These are phyloP conservation scores for Microascus cirrosus DNA, from an alignment of 2,329 filamentous ascomycete species.

Conservation along the genomic window DNA sequence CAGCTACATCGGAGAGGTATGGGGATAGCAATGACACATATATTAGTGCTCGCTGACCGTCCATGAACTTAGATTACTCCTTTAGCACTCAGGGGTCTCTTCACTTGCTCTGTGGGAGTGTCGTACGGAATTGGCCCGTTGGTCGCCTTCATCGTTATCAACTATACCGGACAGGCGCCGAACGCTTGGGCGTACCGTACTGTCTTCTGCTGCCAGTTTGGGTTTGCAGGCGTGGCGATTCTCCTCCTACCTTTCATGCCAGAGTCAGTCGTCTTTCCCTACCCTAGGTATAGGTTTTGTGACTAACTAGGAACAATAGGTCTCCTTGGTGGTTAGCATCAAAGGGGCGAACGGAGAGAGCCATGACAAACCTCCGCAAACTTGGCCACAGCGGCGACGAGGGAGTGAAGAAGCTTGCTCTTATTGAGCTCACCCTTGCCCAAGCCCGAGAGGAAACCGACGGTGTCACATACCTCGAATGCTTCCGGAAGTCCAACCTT, in stretches of 20 bases:
- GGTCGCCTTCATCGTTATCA: conserved; percentile 18
- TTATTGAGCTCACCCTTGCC: conserved; percentile 15
- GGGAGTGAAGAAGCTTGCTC: conserved; percentile 8
- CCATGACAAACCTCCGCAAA: conserved; percentile 20
- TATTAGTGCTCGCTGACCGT: background rate
- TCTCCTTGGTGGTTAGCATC: conserved; percentile 24
- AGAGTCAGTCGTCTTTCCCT: background rate
- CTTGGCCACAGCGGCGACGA: conserved; percentile 14
- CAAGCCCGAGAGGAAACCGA: conserved; percentile 21
- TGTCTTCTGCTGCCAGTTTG: conserved; percentile 18
- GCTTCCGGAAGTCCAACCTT: conserved; percentile 21
- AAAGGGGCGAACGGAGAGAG: conserved; percentile 20
- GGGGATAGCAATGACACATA: conserved; percentile 10
- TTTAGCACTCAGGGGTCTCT: conserved; percentile 15
- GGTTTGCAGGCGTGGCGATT: conserved; percentile 18
- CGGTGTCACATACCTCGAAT: conserved; percentile 25
- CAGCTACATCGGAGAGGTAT: conserved; percentile 15
- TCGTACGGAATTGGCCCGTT: conserved; percentile 20
- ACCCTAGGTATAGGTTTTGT: background rate
- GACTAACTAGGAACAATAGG: background rate
- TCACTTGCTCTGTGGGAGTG: conserved; percentile 17
- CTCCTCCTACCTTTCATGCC: conserved; percentile 14
- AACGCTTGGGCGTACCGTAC: conserved; percentile 21
- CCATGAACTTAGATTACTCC: conserved; percentile 12
- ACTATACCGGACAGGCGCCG: conserved; percentile 14